A percentile compares a stretch with the other conserved stretches of the same genome.
These are phyloP conservation scores for Saururus chinensis DNA, from an alignment of 164 flowering plant genomes.

Conservation along the genomic window DNA sequence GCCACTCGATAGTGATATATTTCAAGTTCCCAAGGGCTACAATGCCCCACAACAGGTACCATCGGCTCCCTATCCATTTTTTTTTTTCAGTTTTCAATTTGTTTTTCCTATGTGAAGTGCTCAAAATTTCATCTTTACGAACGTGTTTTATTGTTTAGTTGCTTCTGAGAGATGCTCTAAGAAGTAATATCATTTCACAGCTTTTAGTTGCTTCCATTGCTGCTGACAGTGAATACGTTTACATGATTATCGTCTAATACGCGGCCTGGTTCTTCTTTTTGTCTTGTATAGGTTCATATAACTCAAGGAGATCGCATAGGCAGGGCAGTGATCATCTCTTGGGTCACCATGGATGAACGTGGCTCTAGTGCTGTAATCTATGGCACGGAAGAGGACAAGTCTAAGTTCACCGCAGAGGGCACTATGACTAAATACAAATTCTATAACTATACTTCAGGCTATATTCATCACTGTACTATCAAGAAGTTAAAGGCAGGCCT, in stretches of 20 bases:
- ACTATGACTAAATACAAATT: slow-evolving; percentile 31
- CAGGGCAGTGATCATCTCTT: slow-evolving; percentile 36
- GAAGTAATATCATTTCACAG: too few relatives aligned
- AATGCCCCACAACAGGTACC: slow-evolving; percentile 48
- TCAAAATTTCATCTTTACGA: not conserved
- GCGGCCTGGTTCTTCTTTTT: not conserved
- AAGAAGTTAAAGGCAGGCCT: slow-evolving; percentile 37
- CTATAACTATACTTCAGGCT: slow-evolving; percentile 67
- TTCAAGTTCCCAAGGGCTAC: slow-evolving; percentile 29
- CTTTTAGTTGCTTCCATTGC: too few relatives aligned
- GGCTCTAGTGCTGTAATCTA: slow-evolving; percentile 2
- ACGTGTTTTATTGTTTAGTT: not conserved
- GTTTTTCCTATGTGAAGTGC: not conserved
- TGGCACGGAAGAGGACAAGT: slow-evolving; percentile 2
- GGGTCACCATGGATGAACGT: slow-evolving; percentile 37
- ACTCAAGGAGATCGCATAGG: slow-evolving; percentile 48
- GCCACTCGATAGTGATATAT: slow-evolving; percentile 23
- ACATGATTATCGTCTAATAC: too few relatives aligned
- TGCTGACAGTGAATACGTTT: too few relatives aligned
- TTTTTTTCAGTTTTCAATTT: too few relatives aligned
- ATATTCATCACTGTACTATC: slow-evolving; percentile 65
- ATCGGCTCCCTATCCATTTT: too few relatives aligned
- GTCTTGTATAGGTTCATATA: slow-evolving; percentile 33
- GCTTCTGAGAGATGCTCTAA: too few relatives aligned
- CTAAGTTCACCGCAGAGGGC: slow-evolving; percentile 23